Conservation (phyloP, 768 basidiomycete genomes). For the Exidia glandulosa region DNA sequence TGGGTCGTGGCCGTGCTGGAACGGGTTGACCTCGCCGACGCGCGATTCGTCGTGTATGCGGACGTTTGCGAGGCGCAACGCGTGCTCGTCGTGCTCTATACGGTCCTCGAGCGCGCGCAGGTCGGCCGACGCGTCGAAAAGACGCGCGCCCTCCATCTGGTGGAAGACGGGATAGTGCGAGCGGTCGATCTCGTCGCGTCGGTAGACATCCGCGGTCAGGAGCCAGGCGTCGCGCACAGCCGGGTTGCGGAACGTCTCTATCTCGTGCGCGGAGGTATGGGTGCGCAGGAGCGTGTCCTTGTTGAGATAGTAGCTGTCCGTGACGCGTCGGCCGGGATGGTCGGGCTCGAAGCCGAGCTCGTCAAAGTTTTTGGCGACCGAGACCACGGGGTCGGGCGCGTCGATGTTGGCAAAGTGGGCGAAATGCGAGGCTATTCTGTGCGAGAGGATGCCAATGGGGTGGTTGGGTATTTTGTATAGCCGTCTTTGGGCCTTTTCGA, state of each 20-base stretch:
- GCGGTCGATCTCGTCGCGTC: slow-evolving; percentile 94
- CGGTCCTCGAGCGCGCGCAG: slow-evolving; percentile 42
- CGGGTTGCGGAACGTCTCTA: slow-evolving; percentile 57
- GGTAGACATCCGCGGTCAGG: slow-evolving; percentile 91
- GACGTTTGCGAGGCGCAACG: slow-evolving; percentile 60
- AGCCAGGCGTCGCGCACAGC: slow-evolving; percentile 70
- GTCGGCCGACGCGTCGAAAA: slow-evolving; percentile 38
- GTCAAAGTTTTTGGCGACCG: slow-evolving; percentile 89
- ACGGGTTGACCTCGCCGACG: slow-evolving; percentile 64
- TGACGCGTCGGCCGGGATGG: slow-evolving; percentile 83
- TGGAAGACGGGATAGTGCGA: slow-evolving; percentile 98
- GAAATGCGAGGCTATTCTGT: slow-evolving; percentile 78
- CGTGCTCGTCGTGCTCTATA: slow-evolving; percentile 49
- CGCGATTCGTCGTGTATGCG: slow-evolving; percentile 79
- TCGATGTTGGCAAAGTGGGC: background rate
- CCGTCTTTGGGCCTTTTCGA: slow-evolving; percentile 64
- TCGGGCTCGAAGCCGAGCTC: slow-evolving; percentile 88
- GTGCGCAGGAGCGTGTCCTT: slow-evolving; percentile 85
- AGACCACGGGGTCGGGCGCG: slow-evolving; percentile 63
- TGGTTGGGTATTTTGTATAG: slow-evolving; percentile 71
- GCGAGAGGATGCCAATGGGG: slow-evolving; percentile 77
- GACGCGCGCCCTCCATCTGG: slow-evolving; percentile 90
- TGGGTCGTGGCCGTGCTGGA: slow-evolving; percentile 69
- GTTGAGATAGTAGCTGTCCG: slow-evolving; percentile 96
- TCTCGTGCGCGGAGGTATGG: slow-evolving; percentile 97